Conservation (phyloP, 2,329 filamentous ascomycete species). For the Arthrobotrys sphaeroides region DNA sequence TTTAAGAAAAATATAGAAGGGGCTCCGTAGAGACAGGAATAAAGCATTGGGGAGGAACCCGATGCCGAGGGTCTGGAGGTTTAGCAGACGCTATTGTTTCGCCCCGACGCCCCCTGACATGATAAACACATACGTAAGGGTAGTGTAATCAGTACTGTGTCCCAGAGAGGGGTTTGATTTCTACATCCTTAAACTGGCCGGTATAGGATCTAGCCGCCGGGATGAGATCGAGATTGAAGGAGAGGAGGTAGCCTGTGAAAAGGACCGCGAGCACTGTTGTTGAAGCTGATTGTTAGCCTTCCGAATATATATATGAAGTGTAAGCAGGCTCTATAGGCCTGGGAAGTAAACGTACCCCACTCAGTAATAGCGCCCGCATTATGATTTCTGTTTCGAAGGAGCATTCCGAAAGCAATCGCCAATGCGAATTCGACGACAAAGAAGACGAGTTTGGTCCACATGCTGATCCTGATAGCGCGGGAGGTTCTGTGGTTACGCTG, state of each 20-base stretch:
- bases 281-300: slow-evolving; percentile 62
- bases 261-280: slow-evolving; percentile 75
- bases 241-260: slow-evolving; percentile 87
- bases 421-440: slow-evolving; percentile 81
- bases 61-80: no score
- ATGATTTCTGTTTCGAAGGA: slow-evolving; percentile 64
- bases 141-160: slow-evolving; percentile 10
- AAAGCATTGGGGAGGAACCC: no score
- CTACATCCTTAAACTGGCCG: slow-evolving; percentile 43
- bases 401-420: slow-evolving; percentile 72
- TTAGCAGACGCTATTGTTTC: no score
- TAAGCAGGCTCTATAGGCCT: no score
- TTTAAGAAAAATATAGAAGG: no score
- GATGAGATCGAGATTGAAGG: slow-evolving; percentile 69
- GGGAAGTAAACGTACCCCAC: slow-evolving; percentile 64
- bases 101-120: no score
- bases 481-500: slow-evolving; percentile 72
- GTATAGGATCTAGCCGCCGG: slow-evolving; percentile 31
- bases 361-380: slow-evolving; percentile 82
- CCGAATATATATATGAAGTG: no score
- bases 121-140: no score
- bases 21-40: no score
- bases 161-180: slow-evolving; percentile 12
- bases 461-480: slow-evolving; percentile 77
- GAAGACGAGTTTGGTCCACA: slow-evolving; percentile 87